Evolutionary conservation across 2,329 filamentous ascomycete genomes (phyloP), one percentile per base, ranked within the genome.

Genomic region (Pleurostoma richardsiae): DNA sequence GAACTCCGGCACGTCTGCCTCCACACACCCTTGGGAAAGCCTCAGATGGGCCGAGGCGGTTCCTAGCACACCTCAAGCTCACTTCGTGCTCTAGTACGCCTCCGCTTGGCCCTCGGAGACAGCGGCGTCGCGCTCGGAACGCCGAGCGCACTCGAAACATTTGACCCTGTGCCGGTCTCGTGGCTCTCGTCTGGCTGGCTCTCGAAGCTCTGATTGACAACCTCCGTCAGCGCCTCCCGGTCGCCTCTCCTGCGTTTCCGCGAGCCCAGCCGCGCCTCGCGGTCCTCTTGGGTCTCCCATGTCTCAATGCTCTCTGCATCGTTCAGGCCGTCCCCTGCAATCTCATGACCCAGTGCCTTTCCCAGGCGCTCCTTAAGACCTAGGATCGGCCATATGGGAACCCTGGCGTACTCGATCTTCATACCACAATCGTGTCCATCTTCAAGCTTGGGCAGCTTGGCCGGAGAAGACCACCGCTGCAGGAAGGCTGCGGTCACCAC

Each of bases 311-410:
- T 57, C 5, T 64, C 57, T 1, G 56, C 48, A 43, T 72, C 63
- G 42, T 71, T 65, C 2, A 49, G 43, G 2, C 49, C 59, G 38
- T 52, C 47, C 27, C 76, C 76, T 4, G 77, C 72, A 10, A 80
- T 53, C 4, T 79, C 75, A 19, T 62, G 59, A 6, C 78, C 77
- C 0, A 82, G 61, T 3, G 75, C 78, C 51, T 70, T 70, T 38
- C 74, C 76, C 0, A 82, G 64, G 5, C 79, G 71, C 57, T 81
- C 77, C 49, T 73, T 72, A 5, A 82, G 66, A 4, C 77, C 78
- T 1, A 78, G 56, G 5, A 80, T 67, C 0, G 79, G 79, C 75
- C 76, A 81, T 29, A 76, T 66, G 0, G 73, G 72, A 2, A 82
- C 73, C 6, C 67, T 67, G 2, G 66, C 65, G 56, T 74, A 73